Evolutionary conservation across 139 green algal genomes (phyloP), one percentile per base, ranked within the genome.

Genomic region (Chlamydomonas incerta): DNA sequence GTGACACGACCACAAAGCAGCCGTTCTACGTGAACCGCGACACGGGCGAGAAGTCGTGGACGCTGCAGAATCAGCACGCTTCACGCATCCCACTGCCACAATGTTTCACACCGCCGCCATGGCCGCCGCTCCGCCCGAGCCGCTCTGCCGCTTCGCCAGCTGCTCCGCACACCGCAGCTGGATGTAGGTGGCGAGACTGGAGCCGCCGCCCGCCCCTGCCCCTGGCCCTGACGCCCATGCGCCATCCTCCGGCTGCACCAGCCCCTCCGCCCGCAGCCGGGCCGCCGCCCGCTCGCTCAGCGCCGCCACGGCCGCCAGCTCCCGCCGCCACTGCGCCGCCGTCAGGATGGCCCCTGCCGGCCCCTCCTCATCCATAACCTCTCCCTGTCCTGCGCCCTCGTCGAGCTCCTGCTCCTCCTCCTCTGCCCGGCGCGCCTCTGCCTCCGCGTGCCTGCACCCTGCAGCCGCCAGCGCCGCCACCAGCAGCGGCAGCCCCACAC

Each of bases 21-120:
- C 74, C 88, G 6, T 98, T 94, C 87, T 98, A 95, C 87, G 96
- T 92, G 74, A 94, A 96, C 83, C 84, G 86, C 20, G 66, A 63
- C 41, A 97, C 88, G 0, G 91, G 93, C 1, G 90, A 96, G 83
- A 93, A 95, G 52, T 89, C 71, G 2, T 98, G 95, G 95, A 83
- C 77, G 34, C 87, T 88, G 31, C 95, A 58, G 52, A 11, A 58
- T 58, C 13, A 11, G 11, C 13, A 58, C 15, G 52, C 52, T 58
- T 58, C 52, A 58, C 13, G 13, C 13, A n/a, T n/a, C n/a, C n/a
- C n/a, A n/a, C n/a, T n/a, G n/a, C n/a, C n/a, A n/a, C n/a, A n/a
- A n/a, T n/a, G n/a, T n/a, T 8, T 50, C 8, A 50, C 5, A 50
- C 41, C 8, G 41, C 41, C 41, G 41, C 41, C 41, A 50, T n/a